Evolutionary conservation across 306 rosid genomes (phyloP), one percentile per base, ranked within the genome.

Genomic region (Pterocarpus macrocarpus): DNA sequence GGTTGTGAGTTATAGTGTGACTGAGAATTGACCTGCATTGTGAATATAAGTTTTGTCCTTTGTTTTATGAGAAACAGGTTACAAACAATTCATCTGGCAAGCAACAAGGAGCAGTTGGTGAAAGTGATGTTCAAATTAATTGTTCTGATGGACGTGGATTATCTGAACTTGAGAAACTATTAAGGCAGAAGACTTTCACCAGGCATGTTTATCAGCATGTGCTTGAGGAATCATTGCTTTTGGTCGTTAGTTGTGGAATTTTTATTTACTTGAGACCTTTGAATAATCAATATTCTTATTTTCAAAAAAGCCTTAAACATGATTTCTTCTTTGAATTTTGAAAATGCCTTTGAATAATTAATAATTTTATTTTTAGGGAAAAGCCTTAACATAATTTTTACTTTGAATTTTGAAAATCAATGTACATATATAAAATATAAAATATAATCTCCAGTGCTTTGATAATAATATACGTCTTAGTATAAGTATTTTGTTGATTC

Each of bases 141-240:
- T 58, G 64, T 76, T 77, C 85, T 69, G 87, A 89, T 32, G 75
- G 85, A 55, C 88, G 84, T 12, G 87, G 87, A 65, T 82, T 92
- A 67, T 83, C 87, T 30, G 94, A 90, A 68, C 94, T 95, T 58
- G 97, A 95, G 88, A 86, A 91, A 75, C 83, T 95, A 55, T 81
- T 95, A 78, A 89, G 86, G 89, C 94, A 91, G 85, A 95, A 93
- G 87, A 93, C 98, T 59, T 93, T 93, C 77, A 86, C 94, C 75
- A 95, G 97, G 99, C 83, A 85, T 72, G 92, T 75, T 81, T 74
- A 79, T 2, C 55, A 43, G 72, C 66, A 32, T 70, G 58, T 82
- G 69, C 41, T 22, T 50, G 83, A 50, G 78, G 81, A 81, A 49
- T 43, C 65, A 17, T 67, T 76, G 65, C 44, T 75, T 81, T 78